Base-by-base conservation (phyloP, 2,329 filamentous ascomycete species). In the Zymoseptoria tritici region DNA sequence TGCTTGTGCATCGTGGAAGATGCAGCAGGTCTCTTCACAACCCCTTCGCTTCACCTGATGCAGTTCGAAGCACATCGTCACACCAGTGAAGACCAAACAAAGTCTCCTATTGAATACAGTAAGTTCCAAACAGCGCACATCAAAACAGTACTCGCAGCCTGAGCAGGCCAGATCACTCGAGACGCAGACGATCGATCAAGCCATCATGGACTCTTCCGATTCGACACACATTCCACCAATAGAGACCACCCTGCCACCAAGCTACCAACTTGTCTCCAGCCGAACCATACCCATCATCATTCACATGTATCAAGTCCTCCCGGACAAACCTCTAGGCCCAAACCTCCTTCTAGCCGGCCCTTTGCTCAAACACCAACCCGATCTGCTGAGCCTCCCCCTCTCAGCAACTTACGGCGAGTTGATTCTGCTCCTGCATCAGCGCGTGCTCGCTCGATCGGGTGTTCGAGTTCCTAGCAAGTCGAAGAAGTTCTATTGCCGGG, bases 391-490 rank as follows among this genome's bases (percentile, higher is more conserved):
- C 42, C 24, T 57, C 49, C 19, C 42, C 19, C 13, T 11, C 21
- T 29, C 29, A 20, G 29, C 55, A 2, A 52, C 20, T 9, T 57
- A 57, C 22, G 4, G n/a, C 55, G 55, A 50, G 20, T 29, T 52
- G 8, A 22, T 57, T 42, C n/a, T 9, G n/a, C 46, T 57, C 3
- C 22, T 57, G 21, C 55, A 57, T 22, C 9, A 26, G 11, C 55
- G 55, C 16, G 24, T 57, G 19, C 55, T 50, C 20, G 55, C 55
- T n/a, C 55, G 55, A n/a, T 57, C 55, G 24, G 46, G 46, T 6
- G 19, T 57, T 11, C 3, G 31, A 42, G 55, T 26, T 19, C 55
- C 46, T 4, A 50, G 36, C 16, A 57, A 57, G 46, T 29, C 46
- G n/a, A 50, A 51, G 22, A 19, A 19, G 16, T 52, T 57, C 46